Percentiles rank a stretch among this genome's conserved stretches.
Evolutionary conservation across 805 yeast genomes (phyloP).

Genomic region (Candida boidinii): DNA sequence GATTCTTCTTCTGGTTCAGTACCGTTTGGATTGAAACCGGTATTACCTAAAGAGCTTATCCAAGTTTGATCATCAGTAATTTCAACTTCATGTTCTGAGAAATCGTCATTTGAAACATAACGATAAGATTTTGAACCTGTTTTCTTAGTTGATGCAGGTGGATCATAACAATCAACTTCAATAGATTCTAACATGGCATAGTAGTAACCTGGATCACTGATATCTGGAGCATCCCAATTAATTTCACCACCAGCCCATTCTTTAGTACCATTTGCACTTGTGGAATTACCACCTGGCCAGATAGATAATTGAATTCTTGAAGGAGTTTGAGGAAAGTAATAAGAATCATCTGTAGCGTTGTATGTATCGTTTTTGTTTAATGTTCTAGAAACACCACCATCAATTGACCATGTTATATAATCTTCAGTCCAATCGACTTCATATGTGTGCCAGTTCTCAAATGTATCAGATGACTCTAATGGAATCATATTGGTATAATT

Average conservation of each 20-base stretch:
- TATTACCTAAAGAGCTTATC: slow-evolving; percentile 50
- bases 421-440: slow-evolving; percentile 80
- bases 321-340: slow-evolving; percentile 67
- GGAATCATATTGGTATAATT: slow-evolving; percentile 54
- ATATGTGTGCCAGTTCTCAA: slow-evolving; percentile 62
- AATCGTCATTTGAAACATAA: slow-evolving; percentile 41
- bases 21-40: slow-evolving; percentile 55
- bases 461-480: slow-evolving; percentile 42
- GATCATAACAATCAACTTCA: slow-evolving; percentile 59
- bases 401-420: slow-evolving; percentile 58
- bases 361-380: slow-evolving; percentile 51
- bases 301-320: slow-evolving; percentile 62
- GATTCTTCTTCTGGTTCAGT: slow-evolving; percentile 9
- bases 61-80: slow-evolving; percentile 56
- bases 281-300: slow-evolving; percentile 68
- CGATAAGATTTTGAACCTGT: slow-evolving; percentile 43
- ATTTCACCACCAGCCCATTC: slow-evolving; percentile 87
- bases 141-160: slow-evolving; percentile 46
- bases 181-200: slow-evolving; percentile 57
- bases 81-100: slow-evolving; percentile 41
- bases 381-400: slow-evolving; percentile 61
- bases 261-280: slow-evolving; percentile 52
- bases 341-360: slow-evolving; percentile 50
- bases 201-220: slow-evolving; percentile 71
- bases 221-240: slow-evolving; percentile 74